Conservation (phyloP, 1,284 basidiomycete species). For the Phaffia rhodozyma region DNA sequence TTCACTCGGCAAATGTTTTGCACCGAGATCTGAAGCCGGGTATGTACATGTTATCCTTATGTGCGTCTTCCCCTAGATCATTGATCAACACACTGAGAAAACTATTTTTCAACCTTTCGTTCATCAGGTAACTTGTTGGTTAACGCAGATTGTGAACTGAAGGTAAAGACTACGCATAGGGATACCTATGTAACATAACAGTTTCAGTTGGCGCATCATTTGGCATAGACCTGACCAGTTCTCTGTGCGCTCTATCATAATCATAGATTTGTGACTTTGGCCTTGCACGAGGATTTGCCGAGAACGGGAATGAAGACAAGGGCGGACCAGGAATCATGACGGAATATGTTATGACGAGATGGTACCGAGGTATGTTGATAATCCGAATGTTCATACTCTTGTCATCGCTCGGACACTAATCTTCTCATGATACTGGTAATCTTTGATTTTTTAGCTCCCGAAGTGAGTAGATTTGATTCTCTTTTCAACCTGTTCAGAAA, state of each 20-base stretch:
- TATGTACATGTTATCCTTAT: constrained; percentile 14
- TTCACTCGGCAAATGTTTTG: constrained; percentile 95
- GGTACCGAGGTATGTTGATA: constrained; percentile 56
- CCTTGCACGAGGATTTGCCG: constrained; percentile 85
- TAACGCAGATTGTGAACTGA: constrained; percentile 94
- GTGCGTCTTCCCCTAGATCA: not conserved
- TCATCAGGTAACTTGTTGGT: constrained; percentile 66
- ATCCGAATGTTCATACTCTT: too few species aligned
- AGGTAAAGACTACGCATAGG: constrained; percentile 30
- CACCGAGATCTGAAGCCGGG: constrained; percentile 95
- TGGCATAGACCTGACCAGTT: too few species aligned
- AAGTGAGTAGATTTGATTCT: too few species aligned
- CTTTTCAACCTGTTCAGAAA: too few species aligned
- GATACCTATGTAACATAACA: not conserved
- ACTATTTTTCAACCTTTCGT: constrained; percentile 15
- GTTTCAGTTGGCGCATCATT: too few species aligned
- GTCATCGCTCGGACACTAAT: too few species aligned
- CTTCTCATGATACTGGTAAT: too few species aligned
- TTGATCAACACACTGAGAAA: not conserved
- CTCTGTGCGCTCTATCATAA: too few species aligned
- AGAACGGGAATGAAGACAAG: constrained; percentile 54
- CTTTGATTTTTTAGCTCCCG: too few species aligned
- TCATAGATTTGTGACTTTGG: constrained; percentile 89
- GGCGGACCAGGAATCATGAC: constrained; percentile 96
- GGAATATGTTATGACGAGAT: constrained; percentile 93